A percentile compares a stretch with the other conserved stretches of the same genome.
phyloP scores from a whole-genome alignment of 768 basidiomycete genomes.

The Suillus decipiens region DNA sequence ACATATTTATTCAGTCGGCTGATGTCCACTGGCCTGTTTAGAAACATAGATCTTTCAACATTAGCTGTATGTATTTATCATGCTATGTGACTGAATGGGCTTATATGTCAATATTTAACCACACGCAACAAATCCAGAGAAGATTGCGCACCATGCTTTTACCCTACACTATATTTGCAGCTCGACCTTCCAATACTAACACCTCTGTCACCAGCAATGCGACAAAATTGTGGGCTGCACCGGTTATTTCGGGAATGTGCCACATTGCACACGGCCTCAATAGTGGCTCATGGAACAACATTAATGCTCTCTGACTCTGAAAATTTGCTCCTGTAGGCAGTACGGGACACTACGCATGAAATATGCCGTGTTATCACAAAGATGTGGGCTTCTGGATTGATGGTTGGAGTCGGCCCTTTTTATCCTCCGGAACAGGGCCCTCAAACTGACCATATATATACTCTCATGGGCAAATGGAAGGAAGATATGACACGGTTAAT shows the following conservation, averaged over 20 bases:
- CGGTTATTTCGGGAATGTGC: slow-evolving; percentile 17
- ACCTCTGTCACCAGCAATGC: not conserved
- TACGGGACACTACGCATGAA: slow-evolving; percentile 13
- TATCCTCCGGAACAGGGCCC: slow-evolving; percentile 2
- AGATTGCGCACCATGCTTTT: slow-evolving; percentile 23
- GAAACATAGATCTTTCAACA: too few species aligned
- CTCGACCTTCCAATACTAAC: slow-evolving; percentile 1
- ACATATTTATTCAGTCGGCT: too few species aligned
- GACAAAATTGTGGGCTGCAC: slow-evolving; percentile 15
- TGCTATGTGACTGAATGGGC: too few species aligned
- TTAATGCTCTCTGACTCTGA: slow-evolving; percentile 14
- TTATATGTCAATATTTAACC: slow-evolving; percentile 3
- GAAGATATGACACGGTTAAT: slow-evolving; percentile 15
- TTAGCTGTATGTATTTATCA: too few species aligned
- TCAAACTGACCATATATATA: slow-evolving; percentile 1
- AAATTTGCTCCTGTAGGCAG: slow-evolving; percentile 5
- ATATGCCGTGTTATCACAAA: slow-evolving; percentile 20
- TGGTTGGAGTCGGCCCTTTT: slow-evolving; percentile 9
- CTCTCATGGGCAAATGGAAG: slow-evolving; percentile 14
- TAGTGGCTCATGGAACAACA: not conserved
- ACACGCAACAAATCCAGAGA: slow-evolving; percentile 12
- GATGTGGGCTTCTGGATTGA: slow-evolving; percentile 22
- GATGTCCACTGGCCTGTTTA: too few species aligned
- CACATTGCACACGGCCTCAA: slow-evolving; percentile 13
- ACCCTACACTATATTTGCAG: slow-evolving; percentile 12